These are phyloP conservation scores for Triticum monococcum DNA, from an alignment of 176 grass and related monocot genomes.

Conservation along the genomic window DNA sequence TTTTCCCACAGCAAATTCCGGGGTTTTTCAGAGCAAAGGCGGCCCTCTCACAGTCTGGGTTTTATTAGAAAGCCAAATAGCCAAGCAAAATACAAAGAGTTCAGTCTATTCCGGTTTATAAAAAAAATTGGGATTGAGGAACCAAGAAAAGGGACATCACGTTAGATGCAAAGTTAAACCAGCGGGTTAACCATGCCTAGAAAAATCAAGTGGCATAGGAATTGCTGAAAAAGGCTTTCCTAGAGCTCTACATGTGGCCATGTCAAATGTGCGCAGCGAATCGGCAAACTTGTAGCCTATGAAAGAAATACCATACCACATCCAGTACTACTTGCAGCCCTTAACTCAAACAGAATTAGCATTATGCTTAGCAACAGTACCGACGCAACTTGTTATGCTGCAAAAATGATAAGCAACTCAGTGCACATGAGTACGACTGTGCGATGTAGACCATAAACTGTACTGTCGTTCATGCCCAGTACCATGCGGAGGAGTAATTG, in stretches of 20 bases:
- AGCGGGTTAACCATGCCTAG: not conserved
- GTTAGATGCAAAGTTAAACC: not conserved
- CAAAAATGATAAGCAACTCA: not conserved
- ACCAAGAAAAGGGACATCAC: conserved; percentile 16
- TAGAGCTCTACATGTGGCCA: not conserved
- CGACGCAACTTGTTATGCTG: not conserved
- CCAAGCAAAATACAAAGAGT: not conserved
- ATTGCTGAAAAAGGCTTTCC: not conserved
- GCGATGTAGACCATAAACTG: not conserved
- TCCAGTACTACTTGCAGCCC: not conserved
- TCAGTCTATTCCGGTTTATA: not conserved
- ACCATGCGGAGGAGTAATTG: not conserved
- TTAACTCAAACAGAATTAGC: not conserved
- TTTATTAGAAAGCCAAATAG: conserved; percentile 12
- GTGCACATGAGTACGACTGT: not conserved
- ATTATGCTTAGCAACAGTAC: not conserved
- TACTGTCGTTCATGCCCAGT: not conserved
- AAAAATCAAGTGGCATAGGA: not conserved
- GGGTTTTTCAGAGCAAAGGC: not conserved
- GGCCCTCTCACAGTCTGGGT: too few species aligned
- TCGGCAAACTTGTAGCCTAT: not conserved
- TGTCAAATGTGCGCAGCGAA: not conserved
- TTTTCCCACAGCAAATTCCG: not conserved
- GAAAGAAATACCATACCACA: not conserved
- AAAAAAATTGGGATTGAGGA: not conserved